These are phyloP conservation scores for Ceratocystis colombiana DNA, from an alignment of 2,329 filamentous ascomycete genomes.

Conservation along the genomic window DNA sequence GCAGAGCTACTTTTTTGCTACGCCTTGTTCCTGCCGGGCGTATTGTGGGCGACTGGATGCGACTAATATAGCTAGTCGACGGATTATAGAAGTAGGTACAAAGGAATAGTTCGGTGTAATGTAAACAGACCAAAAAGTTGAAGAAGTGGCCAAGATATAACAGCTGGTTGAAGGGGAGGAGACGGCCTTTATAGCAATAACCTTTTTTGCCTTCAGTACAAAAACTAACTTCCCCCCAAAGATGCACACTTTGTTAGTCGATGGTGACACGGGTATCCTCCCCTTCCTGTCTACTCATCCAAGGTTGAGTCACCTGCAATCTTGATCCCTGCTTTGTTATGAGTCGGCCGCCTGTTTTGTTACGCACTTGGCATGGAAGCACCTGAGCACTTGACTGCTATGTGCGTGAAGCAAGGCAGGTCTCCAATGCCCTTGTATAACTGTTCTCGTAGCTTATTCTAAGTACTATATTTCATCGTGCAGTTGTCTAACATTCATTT, in stretches of 20 bases:
- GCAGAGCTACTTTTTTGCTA: constrained; percentile 1
- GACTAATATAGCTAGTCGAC: background rate
- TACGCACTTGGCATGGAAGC: background rate
- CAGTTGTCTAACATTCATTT: background rate
- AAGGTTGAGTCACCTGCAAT: constrained; percentile 24
- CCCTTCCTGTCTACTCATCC: background rate
- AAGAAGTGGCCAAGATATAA: too few species aligned
- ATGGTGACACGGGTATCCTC: constrained; percentile 11
- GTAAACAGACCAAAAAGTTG: too few species aligned
- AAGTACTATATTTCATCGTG: background rate
- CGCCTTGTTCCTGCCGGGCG: constrained; percentile 10
- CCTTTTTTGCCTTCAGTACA: background rate
- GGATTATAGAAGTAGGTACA: too few species aligned
- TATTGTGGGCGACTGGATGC: background rate
- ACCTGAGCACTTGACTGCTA: background rate
- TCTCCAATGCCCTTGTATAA: background rate
- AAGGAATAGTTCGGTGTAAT: background rate
- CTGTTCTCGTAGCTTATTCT: background rate
- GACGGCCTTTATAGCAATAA: too few species aligned
- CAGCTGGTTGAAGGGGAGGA: too few species aligned
- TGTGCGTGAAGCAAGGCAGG: background rate
- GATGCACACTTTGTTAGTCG: background rate
- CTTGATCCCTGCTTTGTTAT: constrained; percentile 20
- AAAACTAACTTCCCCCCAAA: background rate
- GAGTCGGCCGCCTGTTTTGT: background rate